Evolutionary conservation across 495 filamentous ascomycete species (phyloP), one percentile per base, ranked within the genome.

Genomic region (Hypoxylon fragiforme): DNA sequence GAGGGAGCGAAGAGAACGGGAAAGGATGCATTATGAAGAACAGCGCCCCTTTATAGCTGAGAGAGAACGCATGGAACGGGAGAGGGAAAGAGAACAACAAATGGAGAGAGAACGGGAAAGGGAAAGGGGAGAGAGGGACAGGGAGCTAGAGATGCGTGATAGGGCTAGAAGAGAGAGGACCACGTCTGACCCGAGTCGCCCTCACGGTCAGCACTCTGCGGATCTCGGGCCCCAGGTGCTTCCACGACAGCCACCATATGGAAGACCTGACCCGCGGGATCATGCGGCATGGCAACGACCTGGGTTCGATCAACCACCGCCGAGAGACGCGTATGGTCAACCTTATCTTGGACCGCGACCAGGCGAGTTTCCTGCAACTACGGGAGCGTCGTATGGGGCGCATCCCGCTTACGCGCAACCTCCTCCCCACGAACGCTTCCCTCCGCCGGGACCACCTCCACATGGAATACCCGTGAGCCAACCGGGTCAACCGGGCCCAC

Each of bases 341-440:
- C 47, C 73, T 61, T 67, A 71, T 64, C 43, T 56, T 30, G 49
- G 59, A 44, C 56, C 64, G 7, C 65, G 70, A n/a, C 74, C 71
- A 26, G 68, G 67, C 50, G 75, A 79, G 11, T 77, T 75, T 42
- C 74, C 75, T 15, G 44, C 67, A 3, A 66, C 63, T 19, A 69
- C 73, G 7, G 65, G 57, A 12, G 56, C 73, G n/a, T 69, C 71
- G 9, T 77, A 73, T 51, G 71, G 70, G 41, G 55, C 71, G 14
- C 79, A 79, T 40, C 73, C 76, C 34, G 62, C 72, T 26, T 81
- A 80, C 28, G 64, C 71, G 4, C 71, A 68, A 2, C 62, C 71
- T 37, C 72, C 72, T 31, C 71, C 67, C 1, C 71, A 68, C 3
- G 77, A 79, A 16, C 74, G 78, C 8, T 79, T 77, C 43, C 73